A percentile compares a stretch with the other conserved stretches of the same genome.
These are phyloP conservation scores for Diaporthe eres DNA, from an alignment of 2,329 filamentous ascomycete genomes.

Conservation along the genomic window DNA sequence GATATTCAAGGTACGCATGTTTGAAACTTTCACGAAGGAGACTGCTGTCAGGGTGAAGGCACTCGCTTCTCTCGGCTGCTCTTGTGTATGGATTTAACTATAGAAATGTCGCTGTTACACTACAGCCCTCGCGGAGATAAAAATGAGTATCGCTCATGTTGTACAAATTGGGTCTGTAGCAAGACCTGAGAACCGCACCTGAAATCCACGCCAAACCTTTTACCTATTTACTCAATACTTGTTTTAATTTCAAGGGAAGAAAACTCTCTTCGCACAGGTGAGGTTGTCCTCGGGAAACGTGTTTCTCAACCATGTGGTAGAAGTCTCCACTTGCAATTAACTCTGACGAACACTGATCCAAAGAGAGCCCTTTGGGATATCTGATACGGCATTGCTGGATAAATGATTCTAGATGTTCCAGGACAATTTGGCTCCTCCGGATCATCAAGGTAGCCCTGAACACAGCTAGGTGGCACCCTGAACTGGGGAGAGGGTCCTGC, in stretches of 20 bases:
- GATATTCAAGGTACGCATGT: not conserved
- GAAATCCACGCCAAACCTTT: not conserved
- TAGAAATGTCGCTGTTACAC: not conserved
- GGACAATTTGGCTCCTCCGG: too few species aligned
- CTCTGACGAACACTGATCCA: not conserved
- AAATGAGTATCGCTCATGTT: not conserved
- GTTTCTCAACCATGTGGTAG: not conserved
- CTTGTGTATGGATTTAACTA: not conserved
- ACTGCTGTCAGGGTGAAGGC: not conserved
- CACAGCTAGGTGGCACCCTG: not conserved
- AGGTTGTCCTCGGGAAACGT: not conserved
- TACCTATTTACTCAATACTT: too few species aligned
- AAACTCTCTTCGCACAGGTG: not conserved
- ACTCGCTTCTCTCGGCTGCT: not conserved
- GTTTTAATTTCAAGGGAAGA: not conserved
- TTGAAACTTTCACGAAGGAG: not conserved
- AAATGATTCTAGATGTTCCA: too few species aligned
- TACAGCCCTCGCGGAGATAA: not conserved
- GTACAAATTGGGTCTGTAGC: not conserved
- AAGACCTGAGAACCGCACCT: not conserved
- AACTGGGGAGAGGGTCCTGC: not conserved
- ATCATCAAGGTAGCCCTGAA: not conserved
- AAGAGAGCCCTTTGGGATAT: too few species aligned
- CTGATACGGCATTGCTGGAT: too few species aligned
- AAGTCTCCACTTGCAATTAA: not conserved